Percentiles rank a stretch among this genome's conserved stretches.
phyloP scores from a whole-genome alignment of 1,284 basidiomycete species.

The Rhodofomes roseus region DNA sequence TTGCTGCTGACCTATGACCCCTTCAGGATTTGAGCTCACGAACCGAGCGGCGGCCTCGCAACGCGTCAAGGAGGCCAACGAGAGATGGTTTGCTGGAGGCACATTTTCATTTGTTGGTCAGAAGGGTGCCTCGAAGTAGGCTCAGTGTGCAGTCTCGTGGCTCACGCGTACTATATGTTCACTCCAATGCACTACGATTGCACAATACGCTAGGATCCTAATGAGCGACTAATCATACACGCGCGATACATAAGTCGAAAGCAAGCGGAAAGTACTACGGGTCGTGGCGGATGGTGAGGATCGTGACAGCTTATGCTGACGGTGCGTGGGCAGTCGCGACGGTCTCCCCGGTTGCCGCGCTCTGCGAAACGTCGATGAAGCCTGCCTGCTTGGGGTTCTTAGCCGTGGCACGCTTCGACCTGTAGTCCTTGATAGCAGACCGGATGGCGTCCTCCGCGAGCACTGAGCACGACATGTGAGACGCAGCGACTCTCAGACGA shows the following conservation, averaged over 20 bases:
- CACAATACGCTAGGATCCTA: background rate
- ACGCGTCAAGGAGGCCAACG: slow-evolving; percentile 88
- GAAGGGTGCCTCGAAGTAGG: slow-evolving; percentile 41
- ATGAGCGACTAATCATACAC: slow-evolving; percentile 7
- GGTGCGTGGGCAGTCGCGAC: slow-evolving; percentile 58
- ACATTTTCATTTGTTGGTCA: slow-evolving; percentile 79
- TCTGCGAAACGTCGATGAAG: slow-evolving; percentile 78
- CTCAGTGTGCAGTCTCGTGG: background rate
- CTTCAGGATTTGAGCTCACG: slow-evolving; percentile 80
- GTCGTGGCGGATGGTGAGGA: background rate
- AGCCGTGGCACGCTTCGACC: slow-evolving; percentile 65
- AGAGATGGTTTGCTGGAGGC: slow-evolving; percentile 87
- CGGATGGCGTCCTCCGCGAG: slow-evolving; percentile 98
- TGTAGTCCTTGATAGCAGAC: slow-evolving; percentile 91
- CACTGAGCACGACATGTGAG: slow-evolving; percentile 49
- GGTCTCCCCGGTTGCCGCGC: slow-evolving; percentile 61
- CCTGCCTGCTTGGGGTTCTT: slow-evolving; percentile 52
- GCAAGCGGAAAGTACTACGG: background rate
- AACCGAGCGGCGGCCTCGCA: slow-evolving; percentile 78
- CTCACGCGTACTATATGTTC: background rate
- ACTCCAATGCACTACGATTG: background rate
- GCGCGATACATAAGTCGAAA: background rate
- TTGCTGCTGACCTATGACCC: background rate
- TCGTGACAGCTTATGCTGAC: slow-evolving; percentile 16
- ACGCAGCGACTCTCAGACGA: slow-evolving; percentile 9